A percentile compares a stretch with the other conserved stretches of the same genome.
Evolutionary conservation across 441 rosid genomes (phyloP).

Genomic region (Populus tomentosa): DNA sequence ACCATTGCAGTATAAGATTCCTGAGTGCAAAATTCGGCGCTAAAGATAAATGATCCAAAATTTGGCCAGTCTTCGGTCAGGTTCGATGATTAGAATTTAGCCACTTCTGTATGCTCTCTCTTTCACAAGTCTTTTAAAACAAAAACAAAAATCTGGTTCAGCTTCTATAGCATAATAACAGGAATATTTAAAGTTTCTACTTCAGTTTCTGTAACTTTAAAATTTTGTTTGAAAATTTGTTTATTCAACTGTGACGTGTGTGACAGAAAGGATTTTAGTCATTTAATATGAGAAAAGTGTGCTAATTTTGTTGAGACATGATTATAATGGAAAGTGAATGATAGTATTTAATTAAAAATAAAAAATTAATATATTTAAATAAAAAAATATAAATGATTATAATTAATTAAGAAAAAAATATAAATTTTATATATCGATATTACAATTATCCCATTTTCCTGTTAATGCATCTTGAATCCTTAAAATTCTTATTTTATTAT

Average conservation of each 20-base stretch:
- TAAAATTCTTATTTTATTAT: too few species aligned
- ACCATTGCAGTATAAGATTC: slow-evolving; percentile 71
- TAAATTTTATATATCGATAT: too few species aligned
- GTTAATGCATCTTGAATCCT: too few species aligned
- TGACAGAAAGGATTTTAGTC: neutral
- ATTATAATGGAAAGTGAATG: too few species aligned
- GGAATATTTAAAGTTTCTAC: neutral
- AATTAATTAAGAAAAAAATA: too few species aligned
- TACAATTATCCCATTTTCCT: too few species aligned
- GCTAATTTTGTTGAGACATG: too few species aligned
- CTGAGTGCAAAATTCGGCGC: slow-evolving; percentile 73
- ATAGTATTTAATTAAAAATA: too few species aligned
- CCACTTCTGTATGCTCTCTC: slow-evolving; percentile 79
- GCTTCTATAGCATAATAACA: slow-evolving; percentile 2
- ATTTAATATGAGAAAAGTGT: neutral
- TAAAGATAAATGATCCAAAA: slow-evolving; percentile 47
- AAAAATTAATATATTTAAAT: too few species aligned
- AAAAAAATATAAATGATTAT: too few species aligned
- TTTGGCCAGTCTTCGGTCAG: slow-evolving; percentile 77
- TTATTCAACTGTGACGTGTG: neutral
- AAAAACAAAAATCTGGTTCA: slow-evolving; percentile 6
- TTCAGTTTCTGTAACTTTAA: neutral
- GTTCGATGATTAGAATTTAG: slow-evolving; percentile 58
- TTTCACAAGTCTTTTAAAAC: slow-evolving; percentile 55
- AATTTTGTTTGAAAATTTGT: neutral